A percentile compares a stretch with the other conserved stretches of the same genome.
Conservation (phyloP, 1,284 basidiomycete species). For the Neonothopanus nambi region DNA sequence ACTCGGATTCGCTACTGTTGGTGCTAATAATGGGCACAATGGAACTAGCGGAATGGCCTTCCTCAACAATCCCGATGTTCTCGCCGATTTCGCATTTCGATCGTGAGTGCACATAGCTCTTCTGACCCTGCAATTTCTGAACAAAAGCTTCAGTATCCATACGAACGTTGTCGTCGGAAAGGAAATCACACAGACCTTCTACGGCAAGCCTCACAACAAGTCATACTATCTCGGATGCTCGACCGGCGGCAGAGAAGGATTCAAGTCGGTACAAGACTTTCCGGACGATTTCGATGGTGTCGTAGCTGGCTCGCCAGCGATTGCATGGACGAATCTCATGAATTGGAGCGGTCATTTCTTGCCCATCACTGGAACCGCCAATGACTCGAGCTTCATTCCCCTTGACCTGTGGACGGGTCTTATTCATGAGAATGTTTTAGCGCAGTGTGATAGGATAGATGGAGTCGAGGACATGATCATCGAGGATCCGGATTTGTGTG, state of each 20-base stretch:
- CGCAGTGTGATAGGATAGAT: constrained; percentile 30
- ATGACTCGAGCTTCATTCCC: constrained; percentile 13
- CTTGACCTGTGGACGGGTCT: constrained; percentile 7
- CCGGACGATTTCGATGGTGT: too few relatives aligned
- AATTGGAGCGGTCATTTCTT: constrained; percentile 8
- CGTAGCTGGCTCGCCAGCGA: too few relatives aligned
- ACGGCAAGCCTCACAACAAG: constrained; percentile 10
- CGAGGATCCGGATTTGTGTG: constrained; percentile 32
- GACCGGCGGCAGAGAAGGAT: too few relatives aligned
- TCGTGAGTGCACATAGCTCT: constrained; percentile 2
- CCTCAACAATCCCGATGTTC: constrained; percentile 6
- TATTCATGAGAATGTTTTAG: too few relatives aligned
- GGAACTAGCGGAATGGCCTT: constrained; percentile 8
- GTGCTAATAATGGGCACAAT: constrained; percentile 13
- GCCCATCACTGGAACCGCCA: not conserved
- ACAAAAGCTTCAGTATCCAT: constrained; percentile 9
- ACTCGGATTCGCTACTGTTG: constrained; percentile 11
- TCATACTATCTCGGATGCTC: too few relatives aligned
- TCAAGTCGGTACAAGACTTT: too few relatives aligned
- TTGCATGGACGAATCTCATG: constrained; percentile 13
- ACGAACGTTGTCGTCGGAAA: constrained; percentile 18
- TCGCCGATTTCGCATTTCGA: constrained; percentile 10
- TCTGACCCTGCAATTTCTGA: not conserved
- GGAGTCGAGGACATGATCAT: constrained; percentile 34
- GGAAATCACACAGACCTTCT: constrained; percentile 16